Evolutionary conservation across 768 basidiomycete species (phyloP).

Genomic region (Rhodocollybia butyracea): DNA sequence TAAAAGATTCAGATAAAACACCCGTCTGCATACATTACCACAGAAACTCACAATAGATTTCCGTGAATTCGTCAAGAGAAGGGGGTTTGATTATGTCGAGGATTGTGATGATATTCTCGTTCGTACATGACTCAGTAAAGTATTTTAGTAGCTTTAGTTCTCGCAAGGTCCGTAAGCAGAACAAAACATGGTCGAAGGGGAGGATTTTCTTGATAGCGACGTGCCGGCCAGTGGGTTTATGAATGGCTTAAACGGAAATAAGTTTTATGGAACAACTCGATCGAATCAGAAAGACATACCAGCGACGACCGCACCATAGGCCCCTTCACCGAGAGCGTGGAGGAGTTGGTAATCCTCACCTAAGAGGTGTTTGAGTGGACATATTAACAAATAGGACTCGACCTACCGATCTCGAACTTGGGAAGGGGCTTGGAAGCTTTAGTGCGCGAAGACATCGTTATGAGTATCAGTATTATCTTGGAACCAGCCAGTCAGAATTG

Average conservation of each 20-base stretch:
- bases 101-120: constrained; percentile 91
- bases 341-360: constrained; percentile 73
- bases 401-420: constrained; percentile 67
- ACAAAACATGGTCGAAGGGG: constrained; percentile 92
- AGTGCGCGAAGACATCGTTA: constrained; percentile 55
- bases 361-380: constrained; percentile 20
- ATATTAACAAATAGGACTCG: background rate
- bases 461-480: constrained; percentile 43
- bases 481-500: constrained; percentile 44
- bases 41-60: constrained; percentile 71
- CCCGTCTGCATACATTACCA: constrained; percentile 7
- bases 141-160: constrained; percentile 90
- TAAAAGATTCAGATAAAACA: constrained; percentile 7
- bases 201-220: constrained; percentile 96
- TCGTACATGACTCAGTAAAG: constrained; percentile 75
- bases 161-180: constrained; percentile 83
- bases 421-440: constrained; percentile 64
- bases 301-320: constrained; percentile 88
- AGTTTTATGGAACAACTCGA: no score
- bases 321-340: constrained; percentile 78
- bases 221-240: constrained; percentile 74
- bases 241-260: no score
- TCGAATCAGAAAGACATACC: no score
- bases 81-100: constrained; percentile 86
- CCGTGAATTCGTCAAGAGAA: constrained; percentile 72